phyloP scores from a whole-genome alignment of 2,329 filamentous ascomycete genomes.

The Fusarium siculi region DNA sequence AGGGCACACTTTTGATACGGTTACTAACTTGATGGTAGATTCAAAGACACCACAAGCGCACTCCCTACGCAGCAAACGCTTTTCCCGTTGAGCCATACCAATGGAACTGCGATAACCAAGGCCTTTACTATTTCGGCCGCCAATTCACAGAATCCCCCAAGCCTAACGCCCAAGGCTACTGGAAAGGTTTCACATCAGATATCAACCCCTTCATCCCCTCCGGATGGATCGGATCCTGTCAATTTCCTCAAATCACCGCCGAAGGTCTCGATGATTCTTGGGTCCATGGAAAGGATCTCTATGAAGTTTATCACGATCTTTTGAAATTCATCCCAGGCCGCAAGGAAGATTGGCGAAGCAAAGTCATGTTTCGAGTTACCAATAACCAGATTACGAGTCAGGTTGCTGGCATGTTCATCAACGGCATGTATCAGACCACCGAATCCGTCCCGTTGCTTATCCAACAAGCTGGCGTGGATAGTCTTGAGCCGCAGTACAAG shows the following conservation, averaged over 20 bases:
- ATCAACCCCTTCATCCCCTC: conserved; percentile 73
- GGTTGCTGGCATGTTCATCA: conserved; percentile 78
- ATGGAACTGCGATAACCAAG: conserved; percentile 79
- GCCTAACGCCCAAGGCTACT: conserved; percentile 67
- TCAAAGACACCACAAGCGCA: conserved; percentile 87
- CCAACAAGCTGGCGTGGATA: conserved; percentile 69
- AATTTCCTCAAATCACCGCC: conserved; percentile 83
- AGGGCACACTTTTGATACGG: no score
- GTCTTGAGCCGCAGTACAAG: conserved; percentile 77
- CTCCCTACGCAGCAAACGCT: conserved; percentile 80
- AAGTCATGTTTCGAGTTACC: conserved; percentile 76
- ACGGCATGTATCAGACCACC: conserved; percentile 71
- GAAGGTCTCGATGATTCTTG: conserved; percentile 78
- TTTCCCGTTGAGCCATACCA: conserved; percentile 78
- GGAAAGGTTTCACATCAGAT: conserved; percentile 69
- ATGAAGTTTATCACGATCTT: conserved; percentile 77
- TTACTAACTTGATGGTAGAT: conserved; percentile 46
- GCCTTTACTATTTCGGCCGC: conserved; percentile 75
- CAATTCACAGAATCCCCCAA: conserved; percentile 59
- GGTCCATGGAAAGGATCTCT: conserved; percentile 81
- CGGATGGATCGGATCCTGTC: conserved; percentile 79
- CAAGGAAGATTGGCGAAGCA: conserved; percentile 53
- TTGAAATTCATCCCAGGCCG: conserved; percentile 72
- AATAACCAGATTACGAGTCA: conserved; percentile 86
- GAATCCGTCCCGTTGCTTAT: conserved; percentile 59